Percentiles rank a stretch among this genome's conserved stretches.
Evolutionary conservation across 75 land plant genomes (phyloP).

Genomic region (Picea glauca): DNA sequence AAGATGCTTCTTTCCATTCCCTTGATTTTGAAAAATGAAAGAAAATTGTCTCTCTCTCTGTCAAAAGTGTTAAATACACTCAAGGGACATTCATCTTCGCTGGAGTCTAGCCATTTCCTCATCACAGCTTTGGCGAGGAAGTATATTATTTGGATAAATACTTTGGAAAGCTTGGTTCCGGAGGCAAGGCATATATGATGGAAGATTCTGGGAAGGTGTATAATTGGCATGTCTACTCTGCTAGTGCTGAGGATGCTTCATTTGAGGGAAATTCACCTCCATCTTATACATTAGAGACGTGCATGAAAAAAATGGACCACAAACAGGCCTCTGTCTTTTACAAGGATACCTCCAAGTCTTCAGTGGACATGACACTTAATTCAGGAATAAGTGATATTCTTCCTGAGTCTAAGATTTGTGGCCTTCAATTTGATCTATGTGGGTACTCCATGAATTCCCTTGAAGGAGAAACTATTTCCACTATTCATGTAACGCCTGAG

Average conservation of each 20-base stretch:
- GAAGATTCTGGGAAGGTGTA: slow-evolving; percentile 24
- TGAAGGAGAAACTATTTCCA: slow-evolving; percentile 43
- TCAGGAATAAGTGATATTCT: slow-evolving; percentile 52
- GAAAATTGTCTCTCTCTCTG: slow-evolving; percentile 25
- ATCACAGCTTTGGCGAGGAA: slow-evolving; percentile 63
- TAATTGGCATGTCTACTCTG: slow-evolving; percentile 77
- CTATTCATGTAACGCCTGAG: slow-evolving; percentile 74
- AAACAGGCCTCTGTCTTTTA: slow-evolving; percentile 13
- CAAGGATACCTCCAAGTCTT: slow-evolving; percentile 20
- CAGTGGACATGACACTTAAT: slow-evolving; percentile 35
- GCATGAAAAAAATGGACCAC: slow-evolving; percentile 30
- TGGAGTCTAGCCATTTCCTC: slow-evolving; percentile 57
- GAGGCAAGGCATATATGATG: slow-evolving; percentile 65
- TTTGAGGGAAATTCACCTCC: slow-evolving; percentile 3
- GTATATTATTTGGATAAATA: slow-evolving; percentile 22
- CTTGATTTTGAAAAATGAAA: slow-evolving; percentile 41
- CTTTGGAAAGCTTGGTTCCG: slow-evolving; percentile 39
- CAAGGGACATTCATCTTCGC: slow-evolving; percentile 70
- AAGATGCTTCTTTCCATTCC: slow-evolving; percentile 65
- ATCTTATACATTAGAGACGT: slow-evolving; percentile 35
- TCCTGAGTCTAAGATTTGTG: slow-evolving; percentile 57
- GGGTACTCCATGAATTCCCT: slow-evolving; percentile 74
- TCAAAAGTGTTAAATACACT: slow-evolving; percentile 41
- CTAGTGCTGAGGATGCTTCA: slow-evolving; percentile 24
- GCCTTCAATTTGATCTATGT: slow-evolving; percentile 67